A percentile compares a stretch with the other conserved stretches of the same genome.
Conservation (phyloP, 805 yeast species). For the Lachancea kluyveri region DNA sequence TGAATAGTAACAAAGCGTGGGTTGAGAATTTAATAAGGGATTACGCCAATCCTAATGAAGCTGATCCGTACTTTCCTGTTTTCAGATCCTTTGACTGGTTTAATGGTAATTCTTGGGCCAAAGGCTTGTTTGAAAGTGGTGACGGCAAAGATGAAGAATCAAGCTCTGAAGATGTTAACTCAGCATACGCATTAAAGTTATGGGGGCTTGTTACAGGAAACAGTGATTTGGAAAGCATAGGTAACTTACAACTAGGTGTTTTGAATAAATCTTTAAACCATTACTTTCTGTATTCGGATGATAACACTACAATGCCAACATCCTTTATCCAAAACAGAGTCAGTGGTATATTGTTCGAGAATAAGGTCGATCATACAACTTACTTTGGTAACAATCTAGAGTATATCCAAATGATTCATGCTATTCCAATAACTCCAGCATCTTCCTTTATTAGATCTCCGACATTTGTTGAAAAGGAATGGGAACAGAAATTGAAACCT, state of each 20-base stretch:
- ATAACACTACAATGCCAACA: constrained; percentile 51
- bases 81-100: constrained; percentile 69
- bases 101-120: constrained; percentile 76
- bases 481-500: constrained; percentile 44
- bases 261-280: constrained; percentile 45
- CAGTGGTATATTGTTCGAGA: constrained; percentile 68
- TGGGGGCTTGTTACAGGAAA: constrained; percentile 57
- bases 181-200: constrained; percentile 59
- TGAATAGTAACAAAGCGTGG: constrained; percentile 43
- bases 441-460: constrained; percentile 54
- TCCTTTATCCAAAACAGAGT: constrained; percentile 57
- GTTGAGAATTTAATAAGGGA: constrained; percentile 58
- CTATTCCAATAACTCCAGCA: constrained; percentile 65
- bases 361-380: constrained; percentile 66
- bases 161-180: constrained; percentile 68
- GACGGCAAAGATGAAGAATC: constrained; percentile 78
- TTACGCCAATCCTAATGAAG: constrained; percentile 51
- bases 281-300: constrained; percentile 49
- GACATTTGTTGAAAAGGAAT: constrained; percentile 54
- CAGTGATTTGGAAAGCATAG: constrained; percentile 44
- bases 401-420: constrained; percentile 74
- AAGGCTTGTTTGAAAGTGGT: constrained; percentile 61
- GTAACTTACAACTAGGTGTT: constrained; percentile 55
- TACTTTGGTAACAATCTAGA: constrained; percentile 69
- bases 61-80: constrained; percentile 57